Evolutionary conservation across 2,329 filamentous ascomycete species (phyloP), one percentile per base, ranked within the genome.

Genomic region (Pyrenochaeta sp.): DNA sequence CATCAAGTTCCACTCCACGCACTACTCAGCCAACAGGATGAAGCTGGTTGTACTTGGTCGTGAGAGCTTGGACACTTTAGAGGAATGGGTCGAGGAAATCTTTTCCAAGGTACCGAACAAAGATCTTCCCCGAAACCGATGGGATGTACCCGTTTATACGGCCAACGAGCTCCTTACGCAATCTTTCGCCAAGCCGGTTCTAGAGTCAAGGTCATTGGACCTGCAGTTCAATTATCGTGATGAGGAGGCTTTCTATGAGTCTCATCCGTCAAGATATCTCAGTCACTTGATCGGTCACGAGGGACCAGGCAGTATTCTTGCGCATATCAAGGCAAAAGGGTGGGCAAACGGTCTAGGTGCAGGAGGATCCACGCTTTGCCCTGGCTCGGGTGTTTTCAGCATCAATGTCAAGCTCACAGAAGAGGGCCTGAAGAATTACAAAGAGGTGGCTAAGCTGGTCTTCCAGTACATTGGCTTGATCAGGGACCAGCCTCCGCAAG

Each of bases 21-120:
- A 96, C 65, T 96, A 96, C 72, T 96, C 92, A 1, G 89, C 92
- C 45, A 96, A 96, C 65, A 82, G 86, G 26, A 96, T 96, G 89
- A 96, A 96, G 77, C 77, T 96, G 35, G 90, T 92, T 24, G 85
- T 96, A 4, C 73, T 96, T 15, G 92, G 92, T 1, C 82, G 87
- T 36, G 92, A 96, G 69, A 79, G 84, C 5, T 77, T 96, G 45
- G 90, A 96, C 60, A 83, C 90, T 13, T 76, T 96, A 42, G 87
- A 96, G 70, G 77, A 81, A 41, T 96, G 91, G 92, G 88, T 89
- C 1, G 81, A 84, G 3, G 89, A 96, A 59, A 77, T 96, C 46
- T 96, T 96, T 69, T 86, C 89, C 0, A 82, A 81, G 41, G 84
- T 96, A 13, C 83, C 84, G 44, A 93, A 96, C 75, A 93, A 96